Conservation (phyloP, 2,329 filamentous ascomycete genomes). For the Diplocarpon mali region DNA sequence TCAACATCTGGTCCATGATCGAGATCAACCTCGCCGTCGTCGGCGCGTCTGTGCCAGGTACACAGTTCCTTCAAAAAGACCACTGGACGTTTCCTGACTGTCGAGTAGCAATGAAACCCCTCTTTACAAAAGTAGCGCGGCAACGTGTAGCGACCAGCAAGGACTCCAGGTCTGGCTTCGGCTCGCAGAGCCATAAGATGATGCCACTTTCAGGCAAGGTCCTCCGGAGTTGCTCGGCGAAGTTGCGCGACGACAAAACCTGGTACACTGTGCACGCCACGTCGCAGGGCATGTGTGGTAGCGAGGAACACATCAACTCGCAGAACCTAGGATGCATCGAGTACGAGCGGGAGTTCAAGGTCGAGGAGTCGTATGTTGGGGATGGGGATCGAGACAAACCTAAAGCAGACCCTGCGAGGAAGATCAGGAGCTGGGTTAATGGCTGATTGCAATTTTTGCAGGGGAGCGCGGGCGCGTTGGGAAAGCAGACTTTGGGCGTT, state of each 20-base stretch:
- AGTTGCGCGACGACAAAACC: conserved; percentile 1
- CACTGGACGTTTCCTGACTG: not conserved
- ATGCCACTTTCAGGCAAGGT: conserved; percentile 6
- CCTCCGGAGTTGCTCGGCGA: not conserved
- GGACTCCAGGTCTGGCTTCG: not conserved
- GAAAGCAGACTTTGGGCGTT: no score
- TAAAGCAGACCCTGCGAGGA: no score
- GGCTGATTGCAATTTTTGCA: no score
- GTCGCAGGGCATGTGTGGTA: conserved; percentile 1
- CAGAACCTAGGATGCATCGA: conserved; percentile 4
- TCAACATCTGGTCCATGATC: conserved; percentile 25
- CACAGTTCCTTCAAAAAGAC: not conserved
- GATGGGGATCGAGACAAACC: no score
- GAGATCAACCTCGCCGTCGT: conserved; percentile 26
- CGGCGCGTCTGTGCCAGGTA: conserved; percentile 23
- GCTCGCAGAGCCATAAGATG: conserved; percentile 6
- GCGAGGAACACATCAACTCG: conserved; percentile 8
- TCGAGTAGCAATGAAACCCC: conserved; percentile 11
- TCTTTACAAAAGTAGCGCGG: conserved; percentile 8
- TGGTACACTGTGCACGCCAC: conserved; percentile 1
- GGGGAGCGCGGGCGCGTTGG: no score
- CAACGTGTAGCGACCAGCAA: conserved; percentile 1
- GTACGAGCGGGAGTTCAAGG: conserved; percentile 7
- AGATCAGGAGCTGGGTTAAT: no score
- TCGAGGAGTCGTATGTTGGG: conserved; percentile 9